Conservation (phyloP, 2,329 filamentous ascomycete genomes). For the Scleromitrula shiraiana region DNA sequence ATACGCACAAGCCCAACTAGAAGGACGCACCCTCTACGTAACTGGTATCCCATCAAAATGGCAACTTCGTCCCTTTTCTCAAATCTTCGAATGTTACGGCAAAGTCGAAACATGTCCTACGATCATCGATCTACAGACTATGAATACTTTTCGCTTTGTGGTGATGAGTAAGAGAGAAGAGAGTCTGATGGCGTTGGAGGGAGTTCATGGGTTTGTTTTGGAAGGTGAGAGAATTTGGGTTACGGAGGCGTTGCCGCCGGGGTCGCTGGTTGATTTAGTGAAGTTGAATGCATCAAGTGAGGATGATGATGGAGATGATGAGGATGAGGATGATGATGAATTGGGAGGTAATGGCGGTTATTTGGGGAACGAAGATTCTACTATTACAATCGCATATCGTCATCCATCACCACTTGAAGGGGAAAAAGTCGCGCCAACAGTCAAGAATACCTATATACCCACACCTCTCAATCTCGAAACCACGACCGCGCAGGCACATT, state of each 20-base stretch:
- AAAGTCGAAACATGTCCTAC: conserved; percentile 13
- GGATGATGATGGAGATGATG: not conserved
- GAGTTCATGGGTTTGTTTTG: conserved; percentile 12
- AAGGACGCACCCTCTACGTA: conserved; percentile 20
- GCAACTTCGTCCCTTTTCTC: conserved; percentile 6
- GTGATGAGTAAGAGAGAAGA: conserved; percentile 18
- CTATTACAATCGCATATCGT: not conserved
- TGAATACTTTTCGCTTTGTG: conserved; percentile 21
- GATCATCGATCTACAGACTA: conserved; percentile 15
- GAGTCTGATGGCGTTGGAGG: conserved; percentile 10
- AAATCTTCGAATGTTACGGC: conserved; percentile 15
- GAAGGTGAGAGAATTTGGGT: not conserved
- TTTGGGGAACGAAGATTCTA: not conserved
- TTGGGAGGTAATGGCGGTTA: not conserved
- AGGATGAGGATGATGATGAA: not conserved
- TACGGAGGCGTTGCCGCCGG: conserved; percentile 6
- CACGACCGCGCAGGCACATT: not conserved
- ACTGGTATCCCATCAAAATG: conserved; percentile 13
- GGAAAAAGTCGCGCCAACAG: too few relatives aligned
- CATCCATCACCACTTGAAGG: conserved; percentile 1
- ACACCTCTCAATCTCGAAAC: not conserved
- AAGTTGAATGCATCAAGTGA: not conserved
- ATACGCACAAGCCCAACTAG: conserved; percentile 13
- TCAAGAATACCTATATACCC: not conserved
- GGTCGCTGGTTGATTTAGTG: not conserved